These are phyloP conservation scores for Collybia mongolica DNA, from an alignment of 768 basidiomycete species.

Conservation along the genomic window DNA sequence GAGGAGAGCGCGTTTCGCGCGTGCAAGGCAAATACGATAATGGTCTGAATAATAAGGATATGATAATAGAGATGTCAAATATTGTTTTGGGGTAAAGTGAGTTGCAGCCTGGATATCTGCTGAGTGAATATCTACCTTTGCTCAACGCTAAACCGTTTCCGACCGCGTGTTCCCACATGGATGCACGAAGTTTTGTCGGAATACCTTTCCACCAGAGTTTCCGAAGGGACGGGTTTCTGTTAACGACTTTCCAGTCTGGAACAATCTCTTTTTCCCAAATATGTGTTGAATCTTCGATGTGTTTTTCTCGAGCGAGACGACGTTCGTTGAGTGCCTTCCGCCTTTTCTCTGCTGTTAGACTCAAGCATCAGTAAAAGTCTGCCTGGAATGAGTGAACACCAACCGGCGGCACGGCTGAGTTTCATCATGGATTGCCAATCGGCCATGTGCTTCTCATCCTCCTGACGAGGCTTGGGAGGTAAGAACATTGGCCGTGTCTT, in stretches of 20 bases:
- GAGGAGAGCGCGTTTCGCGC: conserved; percentile 70
- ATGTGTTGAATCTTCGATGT: conserved; percentile 66
- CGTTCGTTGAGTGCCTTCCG: conserved; percentile 61
- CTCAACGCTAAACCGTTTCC: conserved; percentile 81
- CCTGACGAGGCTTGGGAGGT: conserved; percentile 77
- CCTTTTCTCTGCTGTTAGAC: conserved; percentile 63
- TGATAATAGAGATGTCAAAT: conserved; percentile 8
- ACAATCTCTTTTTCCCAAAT: conserved; percentile 79
- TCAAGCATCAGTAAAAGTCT: not conserved
- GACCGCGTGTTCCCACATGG: conserved; percentile 83
- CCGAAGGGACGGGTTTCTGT: conserved; percentile 62
- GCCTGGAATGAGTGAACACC: conserved; percentile 15
- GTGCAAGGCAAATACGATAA: conserved; percentile 66
- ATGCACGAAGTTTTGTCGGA: conserved; percentile 75
- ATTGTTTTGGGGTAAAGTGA: conserved; percentile 2
- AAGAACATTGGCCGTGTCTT: conserved; percentile 81
- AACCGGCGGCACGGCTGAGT: conserved; percentile 71
- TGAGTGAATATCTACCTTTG: conserved; percentile 55
- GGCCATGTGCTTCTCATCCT: conserved; percentile 81
- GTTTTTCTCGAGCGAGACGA: conserved; percentile 60
- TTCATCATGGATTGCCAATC: conserved; percentile 92
- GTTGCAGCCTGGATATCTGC: conserved; percentile 1
- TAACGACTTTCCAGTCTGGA: conserved; percentile 80
- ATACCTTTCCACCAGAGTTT: conserved; percentile 89
- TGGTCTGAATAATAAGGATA: conserved; percentile 46